phyloP scores from a whole-genome alignment of 1,139 yeast genomes.

The Lodderomyces pseudojiufengensis region DNA sequence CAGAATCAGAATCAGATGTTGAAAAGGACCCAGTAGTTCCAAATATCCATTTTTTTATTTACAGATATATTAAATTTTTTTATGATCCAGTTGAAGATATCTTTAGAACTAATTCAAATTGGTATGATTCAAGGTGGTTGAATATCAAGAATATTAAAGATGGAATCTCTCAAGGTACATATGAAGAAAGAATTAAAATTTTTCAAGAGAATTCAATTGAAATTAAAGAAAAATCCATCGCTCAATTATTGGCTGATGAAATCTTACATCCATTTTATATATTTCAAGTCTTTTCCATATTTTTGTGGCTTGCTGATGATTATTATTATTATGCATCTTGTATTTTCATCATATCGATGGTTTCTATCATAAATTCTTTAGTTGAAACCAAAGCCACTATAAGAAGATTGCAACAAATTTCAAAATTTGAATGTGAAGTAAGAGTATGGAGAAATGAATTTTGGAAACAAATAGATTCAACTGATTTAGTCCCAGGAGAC shows the following conservation, averaged over 20 bases:
- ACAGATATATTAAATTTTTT: conserved; percentile 77
- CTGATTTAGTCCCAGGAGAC: conserved; percentile 95
- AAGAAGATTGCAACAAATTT: conserved; percentile 66
- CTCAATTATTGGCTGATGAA: conserved; percentile 73
- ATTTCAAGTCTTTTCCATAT: conserved; percentile 87
- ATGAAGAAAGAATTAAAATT: conserved; percentile 64
- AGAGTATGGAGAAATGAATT: conserved; percentile 91
- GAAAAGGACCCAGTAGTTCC: conserved; percentile 66
- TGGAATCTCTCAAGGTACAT: conserved; percentile 69
- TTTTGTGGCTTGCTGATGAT: conserved; percentile 88
- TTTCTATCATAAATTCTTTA: conserved; percentile 76
- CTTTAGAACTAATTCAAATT: conserved; percentile 76
- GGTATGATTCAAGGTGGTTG: conserved; percentile 82
- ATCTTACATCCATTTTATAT: conserved; percentile 92
- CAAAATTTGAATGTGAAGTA: conserved; percentile 71
- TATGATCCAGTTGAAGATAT: conserved; percentile 86
- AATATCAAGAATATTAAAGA: conserved; percentile 53
- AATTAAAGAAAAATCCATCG: conserved; percentile 66
- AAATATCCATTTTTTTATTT: conserved; percentile 63
- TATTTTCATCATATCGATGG: conserved; percentile 77
- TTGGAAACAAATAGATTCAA: conserved; percentile 80
- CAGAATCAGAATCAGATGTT: conserved; percentile 19
- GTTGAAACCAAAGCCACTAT: conserved; percentile 80
- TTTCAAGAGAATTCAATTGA: conserved; percentile 78
- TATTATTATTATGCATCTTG: conserved; percentile 93